Conservation (phyloP, 441 rosid genomes). For the Euphorbia schlechtendalii region DNA sequence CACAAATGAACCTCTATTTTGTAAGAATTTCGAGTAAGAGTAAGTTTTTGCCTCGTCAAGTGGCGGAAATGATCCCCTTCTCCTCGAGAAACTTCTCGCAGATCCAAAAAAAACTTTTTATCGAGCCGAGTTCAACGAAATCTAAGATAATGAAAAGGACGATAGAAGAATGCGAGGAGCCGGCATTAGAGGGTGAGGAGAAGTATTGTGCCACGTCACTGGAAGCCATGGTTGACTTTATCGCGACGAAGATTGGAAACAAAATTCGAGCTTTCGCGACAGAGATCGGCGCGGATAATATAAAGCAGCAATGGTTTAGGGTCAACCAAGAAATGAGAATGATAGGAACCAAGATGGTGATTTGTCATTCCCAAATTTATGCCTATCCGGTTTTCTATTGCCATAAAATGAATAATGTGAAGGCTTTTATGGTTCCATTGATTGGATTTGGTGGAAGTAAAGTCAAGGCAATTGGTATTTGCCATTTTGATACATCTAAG, state of each 20-base stretch:
- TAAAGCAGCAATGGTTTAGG: conserved; percentile 5
- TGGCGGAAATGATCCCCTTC: conserved; percentile 22
- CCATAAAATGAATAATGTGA: conserved; percentile 3
- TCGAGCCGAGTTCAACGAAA: conserved; percentile 20
- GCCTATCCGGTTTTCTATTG: conserved; percentile 15
- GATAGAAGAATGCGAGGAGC: conserved; percentile 23
- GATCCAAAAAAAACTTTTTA: conserved; percentile 10
- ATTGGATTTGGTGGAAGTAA: conserved; percentile 11
- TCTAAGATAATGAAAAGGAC: conserved; percentile 21
- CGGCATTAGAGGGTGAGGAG: conserved; percentile 23
- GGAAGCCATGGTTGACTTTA: conserved; percentile 27
- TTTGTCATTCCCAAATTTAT: conserved; percentile 11
- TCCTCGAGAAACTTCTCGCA: conserved; percentile 22
- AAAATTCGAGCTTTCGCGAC: conserved; percentile 20
- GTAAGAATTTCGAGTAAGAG: conserved; percentile 10
- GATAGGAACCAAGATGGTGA: conserved; percentile 6
- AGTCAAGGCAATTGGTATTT: conserved; percentile 20
- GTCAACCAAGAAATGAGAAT: neutral
- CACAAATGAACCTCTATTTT: conserved; percentile 9
- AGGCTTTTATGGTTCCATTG: conserved; percentile 19
- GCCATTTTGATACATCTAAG: conserved; percentile 25
- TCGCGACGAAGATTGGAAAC: conserved; percentile 20
- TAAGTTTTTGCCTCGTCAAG: conserved; percentile 22
- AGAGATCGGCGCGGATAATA: conserved; percentile 7
- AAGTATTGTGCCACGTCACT: conserved; percentile 29